A percentile compares a stretch with the other conserved stretches of the same genome.
phyloP scores from a whole-genome alignment of 2,329 filamentous ascomycete species.

The Raffaelea arxii region DNA sequence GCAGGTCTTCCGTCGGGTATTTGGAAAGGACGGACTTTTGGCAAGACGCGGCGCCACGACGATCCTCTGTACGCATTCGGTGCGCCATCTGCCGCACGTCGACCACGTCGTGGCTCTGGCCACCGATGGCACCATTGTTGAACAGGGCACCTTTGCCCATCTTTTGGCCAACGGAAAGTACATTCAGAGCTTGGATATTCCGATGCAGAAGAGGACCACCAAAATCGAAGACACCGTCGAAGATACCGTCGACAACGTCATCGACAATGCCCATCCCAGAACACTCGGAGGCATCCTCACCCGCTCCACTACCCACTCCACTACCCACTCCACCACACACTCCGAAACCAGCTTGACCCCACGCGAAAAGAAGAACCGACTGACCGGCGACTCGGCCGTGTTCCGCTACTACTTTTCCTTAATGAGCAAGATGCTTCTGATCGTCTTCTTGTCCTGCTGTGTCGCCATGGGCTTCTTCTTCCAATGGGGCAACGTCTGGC shows the following conservation, averaged over 20 bases:
- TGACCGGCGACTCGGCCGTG: slow-evolving; percentile 4
- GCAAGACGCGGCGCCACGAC: slow-evolving; percentile 3
- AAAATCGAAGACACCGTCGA: neutral
- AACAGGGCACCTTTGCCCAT: slow-evolving; percentile 31
- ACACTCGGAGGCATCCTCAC: too few species aligned
- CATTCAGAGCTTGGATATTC: slow-evolving; percentile 25
- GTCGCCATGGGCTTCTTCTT: slow-evolving; percentile 14
- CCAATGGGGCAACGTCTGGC: slow-evolving; percentile 18
- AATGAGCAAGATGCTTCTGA: slow-evolving; percentile 8
- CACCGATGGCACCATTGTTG: slow-evolving; percentile 26
- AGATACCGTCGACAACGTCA: neutral
- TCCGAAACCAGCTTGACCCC: neutral
- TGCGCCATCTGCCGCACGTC: slow-evolving; percentile 28
- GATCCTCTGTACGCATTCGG: slow-evolving; percentile 29
- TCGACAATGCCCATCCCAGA: neutral
- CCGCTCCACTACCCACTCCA: too few species aligned
- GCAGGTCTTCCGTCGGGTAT: slow-evolving; percentile 27
- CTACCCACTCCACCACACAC: too few species aligned
- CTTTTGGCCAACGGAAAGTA: slow-evolving; percentile 28
- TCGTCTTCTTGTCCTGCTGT: slow-evolving; percentile 10
- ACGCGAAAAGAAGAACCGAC: neutral
- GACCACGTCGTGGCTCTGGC: slow-evolving; percentile 38
- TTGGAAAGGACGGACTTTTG: slow-evolving; percentile 17
- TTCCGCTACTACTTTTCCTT: slow-evolving; percentile 16
- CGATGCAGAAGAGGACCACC: slow-evolving; percentile 1